phyloP scores from a whole-genome alignment of 2,329 filamentous ascomycete species.

The Cyclaneusma minus region DNA sequence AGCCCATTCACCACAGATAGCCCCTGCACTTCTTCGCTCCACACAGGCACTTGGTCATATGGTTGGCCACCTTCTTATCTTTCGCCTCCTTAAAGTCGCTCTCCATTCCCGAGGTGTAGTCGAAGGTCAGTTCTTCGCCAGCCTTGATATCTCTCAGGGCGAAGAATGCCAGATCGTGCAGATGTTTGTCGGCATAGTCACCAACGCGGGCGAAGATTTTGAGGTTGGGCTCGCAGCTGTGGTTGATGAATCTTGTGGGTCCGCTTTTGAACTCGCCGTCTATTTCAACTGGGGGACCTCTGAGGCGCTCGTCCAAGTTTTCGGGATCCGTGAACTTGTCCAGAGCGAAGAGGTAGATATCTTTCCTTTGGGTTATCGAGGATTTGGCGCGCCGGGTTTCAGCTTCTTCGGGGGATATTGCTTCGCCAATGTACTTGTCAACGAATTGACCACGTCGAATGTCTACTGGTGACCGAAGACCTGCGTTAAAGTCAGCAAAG shows the following conservation, averaged over 20 bases:
- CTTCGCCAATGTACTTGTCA: slow-evolving; percentile 62
- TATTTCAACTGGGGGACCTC: slow-evolving; percentile 40
- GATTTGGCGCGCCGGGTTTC: slow-evolving; percentile 43
- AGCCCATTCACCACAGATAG: slow-evolving; percentile 48
- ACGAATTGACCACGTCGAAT: slow-evolving; percentile 64
- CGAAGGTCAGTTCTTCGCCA: slow-evolving; percentile 61
- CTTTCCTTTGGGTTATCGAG: slow-evolving; percentile 44
- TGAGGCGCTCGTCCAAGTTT: slow-evolving; percentile 38
- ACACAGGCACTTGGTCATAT: slow-evolving; percentile 47
- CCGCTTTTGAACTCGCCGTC: slow-evolving; percentile 66
- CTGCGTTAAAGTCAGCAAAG: slow-evolving; percentile 19
- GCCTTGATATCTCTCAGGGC: slow-evolving; percentile 49
- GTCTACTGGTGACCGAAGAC: slow-evolving; percentile 46
- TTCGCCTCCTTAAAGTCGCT: slow-evolving; percentile 31
- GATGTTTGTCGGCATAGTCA: slow-evolving; percentile 56
- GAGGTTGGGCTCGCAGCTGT: slow-evolving; percentile 66
- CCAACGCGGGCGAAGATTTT: slow-evolving; percentile 67
- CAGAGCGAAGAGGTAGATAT: slow-evolving; percentile 65
- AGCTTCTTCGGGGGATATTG: slow-evolving; percentile 50
- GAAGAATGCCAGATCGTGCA: slow-evolving; percentile 68
- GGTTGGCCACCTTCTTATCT: slow-evolving; percentile 28
- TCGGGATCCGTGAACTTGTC: slow-evolving; percentile 59
- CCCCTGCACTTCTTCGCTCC: slow-evolving; percentile 50
- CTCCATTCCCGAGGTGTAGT: slow-evolving; percentile 56
- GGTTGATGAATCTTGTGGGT: slow-evolving; percentile 70